Conservation (phyloP, 805 yeast species). For the Kluyveromyces siamensis region DNA sequence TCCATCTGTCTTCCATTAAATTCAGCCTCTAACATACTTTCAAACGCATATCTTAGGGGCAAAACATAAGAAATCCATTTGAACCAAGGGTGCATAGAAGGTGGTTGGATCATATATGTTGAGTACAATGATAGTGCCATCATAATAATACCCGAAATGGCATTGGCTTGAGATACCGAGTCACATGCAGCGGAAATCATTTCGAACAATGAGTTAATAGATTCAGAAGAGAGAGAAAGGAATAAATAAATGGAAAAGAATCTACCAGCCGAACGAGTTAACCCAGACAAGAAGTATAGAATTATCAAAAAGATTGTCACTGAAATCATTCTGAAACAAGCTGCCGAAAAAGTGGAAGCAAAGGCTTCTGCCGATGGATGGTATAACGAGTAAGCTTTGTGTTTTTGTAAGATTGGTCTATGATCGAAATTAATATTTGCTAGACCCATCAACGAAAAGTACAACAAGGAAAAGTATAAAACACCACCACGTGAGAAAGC, state of each 20-base stretch:
- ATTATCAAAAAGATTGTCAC: constrained; percentile 38
- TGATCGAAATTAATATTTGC: constrained; percentile 42
- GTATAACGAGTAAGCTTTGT: constrained; percentile 61
- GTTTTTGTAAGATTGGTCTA: constrained; percentile 59
- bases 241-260: constrained; percentile 46
- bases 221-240: constrained; percentile 16
- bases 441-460: constrained; percentile 40
- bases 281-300: constrained; percentile 48
- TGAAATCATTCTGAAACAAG: constrained; percentile 50
- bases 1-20: constrained; percentile 37
- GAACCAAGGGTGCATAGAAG: constrained; percentile 57
- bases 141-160: constrained; percentile 44
- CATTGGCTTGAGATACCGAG: constrained; percentile 44
- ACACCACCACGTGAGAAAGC: constrained; percentile 60
- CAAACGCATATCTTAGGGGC: constrained; percentile 48
- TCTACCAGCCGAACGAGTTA: constrained; percentile 41
- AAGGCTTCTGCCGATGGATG: constrained; percentile 69
- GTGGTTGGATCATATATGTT: constrained; percentile 52
- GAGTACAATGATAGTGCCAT: constrained; percentile 45
- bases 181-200: constrained; percentile 43
- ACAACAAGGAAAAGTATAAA: constrained; percentile 49
- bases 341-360: constrained; percentile 48
- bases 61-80: constrained; percentile 48
- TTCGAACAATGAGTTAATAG: constrained; percentile 36
- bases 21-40: constrained; percentile 54